Conservation (phyloP, 495 filamentous ascomycete species). For the Penicillium ochrochloron region DNA sequence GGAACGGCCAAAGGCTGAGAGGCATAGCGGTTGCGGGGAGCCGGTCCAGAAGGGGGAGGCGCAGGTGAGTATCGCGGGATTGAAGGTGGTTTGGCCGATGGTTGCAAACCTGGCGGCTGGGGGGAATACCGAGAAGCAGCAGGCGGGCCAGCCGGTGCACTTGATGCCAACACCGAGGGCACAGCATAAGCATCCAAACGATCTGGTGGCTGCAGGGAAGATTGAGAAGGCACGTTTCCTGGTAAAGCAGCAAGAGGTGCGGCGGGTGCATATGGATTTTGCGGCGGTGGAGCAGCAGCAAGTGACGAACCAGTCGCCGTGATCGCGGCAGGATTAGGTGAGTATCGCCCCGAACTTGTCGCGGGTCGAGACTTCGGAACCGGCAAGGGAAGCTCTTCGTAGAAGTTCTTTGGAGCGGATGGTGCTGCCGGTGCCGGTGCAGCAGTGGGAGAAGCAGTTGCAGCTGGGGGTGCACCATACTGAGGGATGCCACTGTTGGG, state of each 20-base stretch:
- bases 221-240: slow-evolving; percentile 14
- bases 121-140: slow-evolving; percentile 47
- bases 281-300: slow-evolving; percentile 20
- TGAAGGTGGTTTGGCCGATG: slow-evolving; percentile 38
- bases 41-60: slow-evolving; percentile 49
- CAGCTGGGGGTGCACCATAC: slow-evolving; percentile 36
- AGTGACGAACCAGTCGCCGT: slow-evolving; percentile 12
- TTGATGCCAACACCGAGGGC: slow-evolving; percentile 35
- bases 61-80: slow-evolving; percentile 47
- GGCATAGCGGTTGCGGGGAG: slow-evolving; percentile 52
- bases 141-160: slow-evolving; percentile 44
- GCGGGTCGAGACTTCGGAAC: slow-evolving; percentile 54
- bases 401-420: slow-evolving; percentile 64
- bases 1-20: slow-evolving; percentile 54
- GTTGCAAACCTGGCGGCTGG: slow-evolving; percentile 40
- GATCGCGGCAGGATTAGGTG: slow-evolving; percentile 44
- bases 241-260: slow-evolving; percentile 31
- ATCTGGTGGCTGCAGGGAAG: slow-evolving; percentile 58
- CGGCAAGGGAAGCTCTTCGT: slow-evolving; percentile 84
- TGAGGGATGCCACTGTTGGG: slow-evolving; percentile 65
- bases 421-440: slow-evolving; percentile 32
- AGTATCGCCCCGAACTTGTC: slow-evolving; percentile 55
- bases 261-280: slow-evolving; percentile 28
- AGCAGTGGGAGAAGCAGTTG: slow-evolving; percentile 38
- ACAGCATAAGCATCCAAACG: slow-evolving; percentile 65